A percentile compares a stretch with the other conserved stretches of the same genome.
Evolutionary conservation across 257 asterid genomes (phyloP).

Genomic region (Solanum chiquidenum): DNA sequence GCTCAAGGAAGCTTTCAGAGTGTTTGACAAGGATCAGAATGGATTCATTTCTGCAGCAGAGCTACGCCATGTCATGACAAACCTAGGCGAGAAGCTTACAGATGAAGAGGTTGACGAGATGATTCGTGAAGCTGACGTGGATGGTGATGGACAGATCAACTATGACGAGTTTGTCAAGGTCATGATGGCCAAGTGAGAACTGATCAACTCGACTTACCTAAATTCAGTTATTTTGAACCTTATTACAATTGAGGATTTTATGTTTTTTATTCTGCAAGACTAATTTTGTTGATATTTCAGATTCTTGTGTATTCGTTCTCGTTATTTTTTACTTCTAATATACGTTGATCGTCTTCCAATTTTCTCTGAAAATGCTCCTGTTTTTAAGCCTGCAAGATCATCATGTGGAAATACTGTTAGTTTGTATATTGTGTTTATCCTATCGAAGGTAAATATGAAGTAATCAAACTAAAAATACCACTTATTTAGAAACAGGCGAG

Average conservation of each 20-base stretch:
- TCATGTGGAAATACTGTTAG: not conserved
- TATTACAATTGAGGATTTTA: constrained; percentile 12
- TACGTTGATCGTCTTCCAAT: not conserved
- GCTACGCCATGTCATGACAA: no score
- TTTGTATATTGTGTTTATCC: not conserved
- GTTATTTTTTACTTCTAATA: not conserved
- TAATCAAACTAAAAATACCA: not conserved
- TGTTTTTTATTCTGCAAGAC: not conserved
- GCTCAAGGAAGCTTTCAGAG: not conserved
- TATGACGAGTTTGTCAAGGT: not conserved
- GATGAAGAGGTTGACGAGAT: not conserved
- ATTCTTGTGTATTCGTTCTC: not conserved
- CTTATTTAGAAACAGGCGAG: no score
- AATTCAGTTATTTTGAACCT: constrained; percentile 1
- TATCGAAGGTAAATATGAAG: not conserved
- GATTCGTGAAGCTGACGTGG: constrained; percentile 1
- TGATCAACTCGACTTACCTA: not conserved
- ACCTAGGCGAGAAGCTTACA: no score
- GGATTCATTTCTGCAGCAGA: no score
- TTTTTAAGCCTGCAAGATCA: not conserved
- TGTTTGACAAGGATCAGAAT: no score
- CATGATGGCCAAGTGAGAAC: constrained; percentile 22
- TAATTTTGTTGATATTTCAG: constrained; percentile 4
- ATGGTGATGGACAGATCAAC: not conserved
- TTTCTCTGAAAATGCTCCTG: not conserved